Percentiles rank a stretch among this genome's conserved stretches.
Conservation (phyloP, 2,329 filamentous ascomycete species). For the Xylaria sp. region DNA sequence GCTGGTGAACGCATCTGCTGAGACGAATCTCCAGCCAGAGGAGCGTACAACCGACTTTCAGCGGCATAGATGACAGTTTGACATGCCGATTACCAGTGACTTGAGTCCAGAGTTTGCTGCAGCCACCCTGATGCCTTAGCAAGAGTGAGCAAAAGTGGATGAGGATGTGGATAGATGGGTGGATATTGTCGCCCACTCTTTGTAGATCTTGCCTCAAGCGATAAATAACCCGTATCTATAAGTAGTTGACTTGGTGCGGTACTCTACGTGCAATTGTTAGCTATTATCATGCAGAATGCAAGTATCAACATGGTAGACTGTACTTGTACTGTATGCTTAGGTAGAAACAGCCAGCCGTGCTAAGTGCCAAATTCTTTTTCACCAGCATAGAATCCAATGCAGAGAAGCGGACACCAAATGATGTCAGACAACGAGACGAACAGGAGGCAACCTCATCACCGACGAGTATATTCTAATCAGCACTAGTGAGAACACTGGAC, state of each 20-base stretch:
- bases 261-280: conserved; percentile 9
- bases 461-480: conserved; percentile 4
- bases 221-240: conserved; percentile 11
- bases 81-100: conserved; percentile 13
- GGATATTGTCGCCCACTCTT: conserved; percentile 33
- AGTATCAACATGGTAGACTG: neutral
- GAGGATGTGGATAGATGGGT: conserved; percentile 34
- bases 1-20: neutral
- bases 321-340: conserved; percentile 8
- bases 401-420: conserved; percentile 9
- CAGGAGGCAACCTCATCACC: neutral
- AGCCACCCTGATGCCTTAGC: conserved; percentile 23
- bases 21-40: neutral
- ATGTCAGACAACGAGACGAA: conserved; percentile 24
- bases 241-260: neutral
- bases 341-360: neutral
- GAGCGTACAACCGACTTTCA: neutral
- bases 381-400: neutral
- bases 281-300: conserved; percentile 1
- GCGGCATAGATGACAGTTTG: conserved; percentile 1
- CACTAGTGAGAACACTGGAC: conserved; percentile 3
- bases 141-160: conserved; percentile 32
- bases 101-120: conserved; percentile 22
- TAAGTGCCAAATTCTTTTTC: neutral
- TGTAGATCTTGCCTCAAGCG: conserved; percentile 32